These are phyloP conservation scores for Kazachstania taianensis DNA, from an alignment of 805 yeast species.

Conservation along the genomic window DNA sequence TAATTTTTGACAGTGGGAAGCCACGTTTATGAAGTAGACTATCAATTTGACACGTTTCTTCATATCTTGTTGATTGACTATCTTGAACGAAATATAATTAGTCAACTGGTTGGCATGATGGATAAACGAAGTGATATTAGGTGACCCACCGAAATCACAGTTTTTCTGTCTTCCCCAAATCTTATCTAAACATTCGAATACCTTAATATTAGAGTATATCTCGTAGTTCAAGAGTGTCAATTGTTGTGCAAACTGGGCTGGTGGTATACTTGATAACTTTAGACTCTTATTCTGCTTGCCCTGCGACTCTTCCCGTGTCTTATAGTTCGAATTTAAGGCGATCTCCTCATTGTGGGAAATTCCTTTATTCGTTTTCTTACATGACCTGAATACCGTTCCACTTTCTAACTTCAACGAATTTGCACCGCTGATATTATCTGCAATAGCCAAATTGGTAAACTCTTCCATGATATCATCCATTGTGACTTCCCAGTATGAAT, in stretches of 20 bases:
- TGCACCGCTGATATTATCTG: slow-evolving; percentile 37
- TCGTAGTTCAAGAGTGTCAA: slow-evolving; percentile 68
- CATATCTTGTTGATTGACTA: slow-evolving; percentile 53
- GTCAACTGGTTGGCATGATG: slow-evolving; percentile 72
- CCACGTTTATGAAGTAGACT: slow-evolving; percentile 65
- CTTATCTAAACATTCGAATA: slow-evolving; percentile 64
- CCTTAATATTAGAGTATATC: slow-evolving; percentile 57
- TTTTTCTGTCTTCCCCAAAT: slow-evolving; percentile 58
- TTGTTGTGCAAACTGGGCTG: slow-evolving; percentile 73
- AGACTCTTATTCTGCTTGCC: slow-evolving; percentile 24
- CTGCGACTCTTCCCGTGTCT: neutral
- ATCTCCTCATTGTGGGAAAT: neutral
- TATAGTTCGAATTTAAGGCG: too few species aligned
- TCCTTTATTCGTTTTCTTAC: neutral
- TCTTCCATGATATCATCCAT: slow-evolving; percentile 29
- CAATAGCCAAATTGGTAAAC: slow-evolving; percentile 32
- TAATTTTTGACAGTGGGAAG: slow-evolving; percentile 62
- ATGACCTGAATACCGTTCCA: slow-evolving; percentile 22
- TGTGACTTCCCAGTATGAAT: slow-evolving; percentile 42
- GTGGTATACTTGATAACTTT: slow-evolving; percentile 57
- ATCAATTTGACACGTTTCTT: slow-evolving; percentile 60
- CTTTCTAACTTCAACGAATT: slow-evolving; percentile 31
- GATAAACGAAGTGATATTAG: slow-evolving; percentile 53
- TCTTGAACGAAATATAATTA: slow-evolving; percentile 68
- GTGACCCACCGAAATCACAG: slow-evolving; percentile 42